Evolutionary conservation across 2,329 filamentous ascomycete species (phyloP).

Genomic region (Trichothecium roseum): DNA sequence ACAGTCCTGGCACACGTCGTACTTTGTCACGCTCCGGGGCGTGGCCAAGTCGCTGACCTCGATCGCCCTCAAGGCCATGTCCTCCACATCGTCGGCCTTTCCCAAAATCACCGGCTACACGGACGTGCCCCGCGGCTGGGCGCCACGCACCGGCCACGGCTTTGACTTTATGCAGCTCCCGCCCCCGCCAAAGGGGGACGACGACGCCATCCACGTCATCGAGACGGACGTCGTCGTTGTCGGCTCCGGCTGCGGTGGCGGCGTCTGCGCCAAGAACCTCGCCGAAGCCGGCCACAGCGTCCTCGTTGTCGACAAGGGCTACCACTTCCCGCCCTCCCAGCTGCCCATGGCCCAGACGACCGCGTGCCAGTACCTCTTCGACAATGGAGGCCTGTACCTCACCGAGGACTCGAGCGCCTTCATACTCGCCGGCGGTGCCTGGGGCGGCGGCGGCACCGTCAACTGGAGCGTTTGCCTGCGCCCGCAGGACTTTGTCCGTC

Average conservation of each 20-base stretch:
- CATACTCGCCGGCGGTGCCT: slow-evolving; percentile 59
- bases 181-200: slow-evolving; percentile 12
- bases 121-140: slow-evolving; percentile 40
- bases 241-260: slow-evolving; percentile 79
- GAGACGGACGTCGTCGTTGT: slow-evolving; percentile 78
- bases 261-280: slow-evolving; percentile 69
- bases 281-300: slow-evolving; percentile 67
- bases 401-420: slow-evolving; percentile 47
- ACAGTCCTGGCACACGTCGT: slow-evolving; percentile 49
- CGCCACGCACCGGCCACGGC: slow-evolving; percentile 37
- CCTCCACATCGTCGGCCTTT: slow-evolving; percentile 45
- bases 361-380: slow-evolving; percentile 55
- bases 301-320: slow-evolving; percentile 73
- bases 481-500: slow-evolving; percentile 65
- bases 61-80: slow-evolving; percentile 43
- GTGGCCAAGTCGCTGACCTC: slow-evolving; percentile 45
- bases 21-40: slow-evolving; percentile 41
- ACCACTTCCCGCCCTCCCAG: slow-evolving; percentile 61
- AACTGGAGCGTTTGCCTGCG: slow-evolving; percentile 67
- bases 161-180: slow-evolving; percentile 53
- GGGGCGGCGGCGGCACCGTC: slow-evolving; percentile 78
- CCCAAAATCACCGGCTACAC: slow-evolving; percentile 46
- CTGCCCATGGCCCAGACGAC: slow-evolving; percentile 63
- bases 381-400: slow-evolving; percentile 49
- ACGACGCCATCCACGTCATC: slow-evolving; percentile 41